Base-by-base conservation (phyloP, 2,329 filamentous ascomycete species). In the Scedosporium dehoogii region DNA sequence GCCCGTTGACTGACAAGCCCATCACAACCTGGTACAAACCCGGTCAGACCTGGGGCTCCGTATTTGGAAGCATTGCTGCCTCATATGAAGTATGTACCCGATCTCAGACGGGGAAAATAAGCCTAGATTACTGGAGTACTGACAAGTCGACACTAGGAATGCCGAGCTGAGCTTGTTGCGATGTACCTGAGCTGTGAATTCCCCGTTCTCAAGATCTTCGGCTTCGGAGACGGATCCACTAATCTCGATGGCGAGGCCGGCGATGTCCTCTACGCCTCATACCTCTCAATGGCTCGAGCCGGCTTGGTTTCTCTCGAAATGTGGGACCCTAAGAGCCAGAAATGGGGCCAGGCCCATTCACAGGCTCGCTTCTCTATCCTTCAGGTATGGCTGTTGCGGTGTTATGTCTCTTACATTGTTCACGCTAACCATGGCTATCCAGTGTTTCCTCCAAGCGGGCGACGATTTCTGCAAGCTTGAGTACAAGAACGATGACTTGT, bases 311-410 rank as follows among this genome's bases (percentile, higher is more conserved):
- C 92, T 1, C 82, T 97, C 23, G 93, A 97, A 73, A 91, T 94
- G 81, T 97, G 92, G 92, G 92, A 97, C 70, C 92, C 92, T 5
- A 92, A 92, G 77, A 87, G 83, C 68, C 81, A 86, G 67, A 96
- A 96, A 77, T 96, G 92, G 92, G 92, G 92, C 7, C 92, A 96
- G 74, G 84, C 89, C 66, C 92, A 96, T 72, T 96, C 91, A 76
- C 91, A 96, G 75, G 92, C 92, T 23, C 89, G 92, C 10, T 97
- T 92, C 76, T 90, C 88, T 60, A 96, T 97, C 69, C 78, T 97
- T 48, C 85, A 84, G 69, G 73, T 74, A 64, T 16, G 68, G 63
- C 25, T 25, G 27, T n/a, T 33, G 16, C 60, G 42, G 29, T 33
- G 53, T 3, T 2, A 6, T 27, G 14, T 38, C 27, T 46, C 42